Base-by-base conservation (phyloP, 441 rosid genomes). In the Mallotus repandus region DNA sequence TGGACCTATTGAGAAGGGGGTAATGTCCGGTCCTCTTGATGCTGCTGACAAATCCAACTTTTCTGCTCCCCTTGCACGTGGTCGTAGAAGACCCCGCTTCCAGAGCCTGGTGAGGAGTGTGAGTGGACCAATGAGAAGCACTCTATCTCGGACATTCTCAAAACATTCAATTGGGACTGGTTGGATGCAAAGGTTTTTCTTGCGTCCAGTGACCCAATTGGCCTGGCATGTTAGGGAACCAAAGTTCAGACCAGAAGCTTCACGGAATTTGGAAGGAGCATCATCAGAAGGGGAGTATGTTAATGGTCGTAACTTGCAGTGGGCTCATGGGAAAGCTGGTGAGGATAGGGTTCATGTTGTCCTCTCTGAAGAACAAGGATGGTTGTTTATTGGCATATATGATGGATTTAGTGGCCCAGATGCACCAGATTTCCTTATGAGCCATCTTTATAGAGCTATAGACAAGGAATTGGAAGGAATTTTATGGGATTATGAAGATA, bases 261-360 rank as follows among this genome's bases (percentile, higher is more conserved):
- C 87, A 15, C 81, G 81, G 52, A 89, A 82, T 82, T 75, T 84
- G 75, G 97, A 89, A 78, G 86, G 77, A 63, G 85, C 86, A 57
- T 78, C 86, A 43, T 84, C 89, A 15, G 89, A 90, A 77, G 86
- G 83, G 43, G 89, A 86, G 62, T 84, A 83, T 71, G 79, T 81
- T 56, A 86, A 83, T 75, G 79, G 87, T 75, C 86, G 86, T 63
- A 85, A 94, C 85, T 83, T 94, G 84, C 98, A 94, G 77, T 94
- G 98, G 98, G 98, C 98, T 80, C 98, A 94, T 77, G 98, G 98
- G 77, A 94, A 86, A 86, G 98, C 98, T 58, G 98, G 98, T 62
- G 98, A 94, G 84, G 98, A 94, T 73, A 87, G 97, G 80, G 94
- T 92, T 73, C 98, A 94, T 75, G 97, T 94, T 48, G 98, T 94